These are phyloP conservation scores for Paecilomyces formosus DNA, from an alignment of 2,329 filamentous ascomycete species.

Conservation along the genomic window DNA sequence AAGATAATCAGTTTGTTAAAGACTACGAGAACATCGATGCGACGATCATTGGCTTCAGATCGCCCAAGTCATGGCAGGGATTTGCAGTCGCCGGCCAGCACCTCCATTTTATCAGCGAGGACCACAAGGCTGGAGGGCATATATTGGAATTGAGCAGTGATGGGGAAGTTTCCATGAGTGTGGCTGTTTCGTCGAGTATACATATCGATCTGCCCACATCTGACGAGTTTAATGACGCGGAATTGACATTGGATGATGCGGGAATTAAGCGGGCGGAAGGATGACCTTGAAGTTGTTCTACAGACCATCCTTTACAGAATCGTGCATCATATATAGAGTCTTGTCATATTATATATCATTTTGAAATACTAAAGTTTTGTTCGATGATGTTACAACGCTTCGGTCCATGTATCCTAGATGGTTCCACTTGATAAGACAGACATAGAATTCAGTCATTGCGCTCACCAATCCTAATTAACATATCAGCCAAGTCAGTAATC, in stretches of 20 bases:
- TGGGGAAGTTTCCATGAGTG: conserved; percentile 24
- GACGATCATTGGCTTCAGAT: conserved; percentile 37
- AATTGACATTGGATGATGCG: not conserved
- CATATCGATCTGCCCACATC: conserved; percentile 32
- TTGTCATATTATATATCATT: no score
- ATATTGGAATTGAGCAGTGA: conserved; percentile 30
- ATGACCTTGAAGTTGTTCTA: not conserved
- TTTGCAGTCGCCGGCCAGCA: conserved; percentile 37
- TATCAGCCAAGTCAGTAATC: no score
- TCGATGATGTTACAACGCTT: no score
- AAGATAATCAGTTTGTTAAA: conserved; percentile 7
- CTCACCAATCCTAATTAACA: no score
- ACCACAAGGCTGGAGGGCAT: conserved; percentile 11
- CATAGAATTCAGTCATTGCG: no score
- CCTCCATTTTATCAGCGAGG: conserved; percentile 33
- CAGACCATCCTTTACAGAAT: not conserved
- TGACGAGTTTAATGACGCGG: conserved; percentile 31
- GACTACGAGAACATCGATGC: conserved; percentile 18
- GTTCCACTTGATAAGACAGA: no score
- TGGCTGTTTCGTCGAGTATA: conserved; percentile 30
- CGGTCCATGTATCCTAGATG: not conserved
- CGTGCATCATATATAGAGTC: no score
- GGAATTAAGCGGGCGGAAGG: not conserved
- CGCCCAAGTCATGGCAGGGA: conserved; percentile 32
- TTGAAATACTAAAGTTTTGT: no score